Evolutionary conservation across 2,329 filamentous ascomycete species (phyloP), one percentile per base, ranked within the genome.

Genomic region (Beauveria rudraprayagi): DNA sequence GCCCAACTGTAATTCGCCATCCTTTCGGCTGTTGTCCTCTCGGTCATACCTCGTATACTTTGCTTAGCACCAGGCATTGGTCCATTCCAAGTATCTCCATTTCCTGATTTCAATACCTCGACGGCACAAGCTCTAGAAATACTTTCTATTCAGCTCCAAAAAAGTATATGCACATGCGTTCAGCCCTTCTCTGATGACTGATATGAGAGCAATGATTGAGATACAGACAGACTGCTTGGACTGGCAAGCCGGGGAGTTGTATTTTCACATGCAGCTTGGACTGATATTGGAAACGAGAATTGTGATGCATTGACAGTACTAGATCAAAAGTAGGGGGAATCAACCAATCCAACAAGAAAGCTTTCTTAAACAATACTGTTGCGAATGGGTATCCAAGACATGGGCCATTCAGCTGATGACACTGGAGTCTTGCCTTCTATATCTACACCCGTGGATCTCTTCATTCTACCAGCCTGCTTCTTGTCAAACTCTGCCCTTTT

Each of bases 371-470:
- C 14, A 24, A 24, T 3, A 28, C 43, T 37, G 28, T 47, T 48
- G 43, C 55, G 55, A 43, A 57, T 57, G 1, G 55, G 55, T 48
- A 57, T 48, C 55, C 55, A 57, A 40, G 55, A 57, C 44, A 48
- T 57, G 28, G 55, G 43, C 55, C 55, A 57, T 30, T 48, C 55
- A 9, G 17, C 55, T 6, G 55, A 48, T 3, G 55, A 3, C 44
- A 19, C 55, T 17, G 43, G 43, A 17, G 55, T 48, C 19, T 5
- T 48, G 44, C 43, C 43, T 34, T 48, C 44, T 34, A 57, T 57
- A 26, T 48, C 55, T 11, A 57, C 2, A 17, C 55, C 55, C 11
- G 11, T 30, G 9, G 43, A 24, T 46, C 17, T 57, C 37, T 16
- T 58, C 47, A 17, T n/a, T 17, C 56, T 58, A 1, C 4, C 34